A percentile compares a stretch with the other conserved stretches of the same genome.
Conservation (phyloP, 208 protist species). For the Leishmania amazonensis region DNA sequence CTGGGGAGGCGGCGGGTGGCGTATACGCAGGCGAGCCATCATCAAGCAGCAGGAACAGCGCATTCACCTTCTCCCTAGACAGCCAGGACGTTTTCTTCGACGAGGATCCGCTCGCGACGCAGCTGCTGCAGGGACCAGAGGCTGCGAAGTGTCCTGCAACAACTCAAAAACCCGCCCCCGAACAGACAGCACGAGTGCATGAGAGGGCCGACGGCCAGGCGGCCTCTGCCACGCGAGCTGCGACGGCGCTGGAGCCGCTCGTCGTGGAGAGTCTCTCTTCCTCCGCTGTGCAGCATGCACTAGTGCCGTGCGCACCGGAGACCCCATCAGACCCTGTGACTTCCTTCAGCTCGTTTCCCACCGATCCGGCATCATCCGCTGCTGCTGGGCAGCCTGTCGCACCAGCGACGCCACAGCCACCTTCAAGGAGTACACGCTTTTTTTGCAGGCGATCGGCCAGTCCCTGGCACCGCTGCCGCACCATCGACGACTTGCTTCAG, state of each 20-base stretch:
- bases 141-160: not conserved
- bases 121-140: not conserved
- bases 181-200: not conserved
- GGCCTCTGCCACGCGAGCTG: not conserved
- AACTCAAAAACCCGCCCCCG: not conserved
- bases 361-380: not conserved
- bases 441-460: not conserved
- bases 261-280: not conserved
- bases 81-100: slow-evolving; percentile 32
- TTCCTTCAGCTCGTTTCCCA: not conserved
- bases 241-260: not conserved
- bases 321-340: not conserved
- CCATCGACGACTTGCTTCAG: slow-evolving; percentile 4
- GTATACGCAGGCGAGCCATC: not conserved
- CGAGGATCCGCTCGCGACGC: slow-evolving; percentile 19
- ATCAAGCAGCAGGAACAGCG: not conserved
- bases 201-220: not conserved
- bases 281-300: not conserved
- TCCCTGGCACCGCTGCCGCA: not conserved
- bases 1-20: no score
- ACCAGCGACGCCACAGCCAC: no score
- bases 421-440: not conserved
- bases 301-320: not conserved
- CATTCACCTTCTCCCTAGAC: not conserved
- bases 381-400: not conserved